A percentile compares a stretch with the other conserved stretches of the same genome.
Conservation (phyloP, 2,329 filamentous ascomycete species). For the Fusarium pseudonygamai region DNA sequence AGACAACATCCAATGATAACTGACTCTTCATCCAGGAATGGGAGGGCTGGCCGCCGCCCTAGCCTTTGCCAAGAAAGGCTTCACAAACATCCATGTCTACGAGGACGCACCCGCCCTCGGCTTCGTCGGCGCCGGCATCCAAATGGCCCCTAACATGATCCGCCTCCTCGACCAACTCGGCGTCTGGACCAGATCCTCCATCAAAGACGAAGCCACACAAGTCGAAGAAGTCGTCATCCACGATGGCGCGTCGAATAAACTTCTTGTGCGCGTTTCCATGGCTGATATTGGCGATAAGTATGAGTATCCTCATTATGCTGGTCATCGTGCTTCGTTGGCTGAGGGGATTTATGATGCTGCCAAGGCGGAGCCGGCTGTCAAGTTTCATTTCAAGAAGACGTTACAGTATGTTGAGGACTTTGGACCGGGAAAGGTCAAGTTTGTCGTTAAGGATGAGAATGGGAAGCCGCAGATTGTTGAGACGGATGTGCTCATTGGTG, state of each 20-base stretch:
- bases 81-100: constrained; percentile 22
- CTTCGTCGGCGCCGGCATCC: constrained; percentile 28
- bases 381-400: constrained; percentile 17
- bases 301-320: constrained; percentile 10
- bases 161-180: constrained; percentile 16
- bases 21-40: constrained; percentile 3
- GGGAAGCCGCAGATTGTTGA: neutral
- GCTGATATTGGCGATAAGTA: constrained; percentile 6
- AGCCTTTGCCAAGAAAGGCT: constrained; percentile 24
- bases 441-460: neutral
- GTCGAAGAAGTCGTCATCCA: constrained; percentile 8
- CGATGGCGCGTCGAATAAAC: neutral
- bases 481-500: constrained; percentile 19
- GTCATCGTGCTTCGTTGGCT: constrained; percentile 20
- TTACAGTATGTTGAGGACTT: constrained; percentile 1
- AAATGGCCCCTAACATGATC: constrained; percentile 27
- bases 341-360: constrained; percentile 8
- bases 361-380: constrained; percentile 6
- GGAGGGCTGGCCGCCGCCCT: constrained; percentile 21
- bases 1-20: neutral
- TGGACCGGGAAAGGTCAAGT: neutral
- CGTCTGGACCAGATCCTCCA: constrained; percentile 10
- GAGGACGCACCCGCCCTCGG: constrained; percentile 21
- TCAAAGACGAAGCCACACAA: constrained; percentile 1
- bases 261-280: neutral